A percentile compares a stretch with the other conserved stretches of the same genome.
These are phyloP conservation scores for Suillus plorans DNA, from an alignment of 768 basidiomycete genomes.

Conservation along the genomic window DNA sequence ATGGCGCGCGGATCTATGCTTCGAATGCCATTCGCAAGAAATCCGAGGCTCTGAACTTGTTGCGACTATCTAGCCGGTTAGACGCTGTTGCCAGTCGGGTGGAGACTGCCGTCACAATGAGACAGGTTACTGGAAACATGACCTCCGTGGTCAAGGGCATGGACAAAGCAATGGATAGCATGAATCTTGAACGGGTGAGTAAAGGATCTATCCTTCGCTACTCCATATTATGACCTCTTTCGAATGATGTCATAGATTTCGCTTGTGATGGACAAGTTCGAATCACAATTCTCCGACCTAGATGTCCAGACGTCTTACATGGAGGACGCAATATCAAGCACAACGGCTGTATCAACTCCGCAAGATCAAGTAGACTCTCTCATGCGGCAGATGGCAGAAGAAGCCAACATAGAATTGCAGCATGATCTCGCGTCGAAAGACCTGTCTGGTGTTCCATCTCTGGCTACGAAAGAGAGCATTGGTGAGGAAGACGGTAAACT, in stretches of 20 bases:
- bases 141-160: conserved; percentile 94
- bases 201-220: not conserved
- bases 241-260: conserved; percentile 67
- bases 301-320: conserved; percentile 98
- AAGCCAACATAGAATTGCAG: conserved; percentile 92
- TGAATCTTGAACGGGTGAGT: conserved; percentile 95
- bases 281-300: conserved; percentile 91
- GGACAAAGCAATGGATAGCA: conserved; percentile 99
- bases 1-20: conserved; percentile 97
- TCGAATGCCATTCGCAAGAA: conserved; percentile 99
- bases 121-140: conserved; percentile 95
- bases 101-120: conserved; percentile 98
- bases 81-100: conserved; percentile 97
- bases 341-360: conserved; percentile 90
- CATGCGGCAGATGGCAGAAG: conserved; percentile 93
- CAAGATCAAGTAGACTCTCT: conserved; percentile 96
- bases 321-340: conserved; percentile 94
- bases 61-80: conserved; percentile 86
- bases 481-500: conserved; percentile 80
- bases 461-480: conserved; percentile 51
- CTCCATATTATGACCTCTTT: not conserved
- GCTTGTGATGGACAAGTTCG: conserved; percentile 98
- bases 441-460: conserved; percentile 53
- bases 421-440: conserved; percentile 81
- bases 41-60: conserved; percentile 87